phyloP scores from a whole-genome alignment of 1,284 basidiomycete species.

The Binderoboletus segoi region DNA sequence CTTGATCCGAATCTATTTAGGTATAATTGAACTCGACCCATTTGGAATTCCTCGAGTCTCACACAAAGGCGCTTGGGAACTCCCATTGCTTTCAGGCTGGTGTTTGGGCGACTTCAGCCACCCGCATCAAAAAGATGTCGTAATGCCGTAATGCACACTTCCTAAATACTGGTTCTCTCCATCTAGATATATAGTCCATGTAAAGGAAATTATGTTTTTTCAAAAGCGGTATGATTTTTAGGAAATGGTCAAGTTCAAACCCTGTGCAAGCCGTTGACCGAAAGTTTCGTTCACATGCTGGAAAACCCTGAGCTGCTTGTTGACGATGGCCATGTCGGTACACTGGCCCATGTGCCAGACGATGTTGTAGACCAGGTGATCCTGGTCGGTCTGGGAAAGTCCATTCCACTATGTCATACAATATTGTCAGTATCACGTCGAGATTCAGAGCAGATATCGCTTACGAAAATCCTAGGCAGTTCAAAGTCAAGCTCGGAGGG shows the following conservation, averaged over 20 bases:
- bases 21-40: too few relatives aligned
- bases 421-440: background rate
- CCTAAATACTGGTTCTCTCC: too few relatives aligned
- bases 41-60: too few relatives aligned
- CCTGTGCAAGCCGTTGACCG: constrained; percentile 22
- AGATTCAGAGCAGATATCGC: background rate
- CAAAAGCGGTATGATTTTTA: constrained; percentile 4
- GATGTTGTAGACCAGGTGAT: constrained; percentile 20
- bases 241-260: constrained; percentile 25
- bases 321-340: constrained; percentile 11
- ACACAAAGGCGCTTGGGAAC: too few relatives aligned
- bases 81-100: background rate
- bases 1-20: too few relatives aligned
- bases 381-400: constrained; percentile 20
- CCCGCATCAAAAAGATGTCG: background rate
- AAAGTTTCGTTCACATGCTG: constrained; percentile 26
- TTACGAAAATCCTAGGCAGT: constrained; percentile 26
- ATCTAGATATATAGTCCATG: too few relatives aligned
- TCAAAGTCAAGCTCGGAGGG: constrained; percentile 28
- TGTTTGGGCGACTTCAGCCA: background rate
- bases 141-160: background rate
- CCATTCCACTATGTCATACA: constrained; percentile 17
- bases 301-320: constrained; percentile 24
- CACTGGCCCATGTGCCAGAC: constrained; percentile 22
- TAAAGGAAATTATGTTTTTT: too few relatives aligned